phyloP scores from a whole-genome alignment of 352 stramenopile genomes.

The Aphanomyces euteiches region DNA sequence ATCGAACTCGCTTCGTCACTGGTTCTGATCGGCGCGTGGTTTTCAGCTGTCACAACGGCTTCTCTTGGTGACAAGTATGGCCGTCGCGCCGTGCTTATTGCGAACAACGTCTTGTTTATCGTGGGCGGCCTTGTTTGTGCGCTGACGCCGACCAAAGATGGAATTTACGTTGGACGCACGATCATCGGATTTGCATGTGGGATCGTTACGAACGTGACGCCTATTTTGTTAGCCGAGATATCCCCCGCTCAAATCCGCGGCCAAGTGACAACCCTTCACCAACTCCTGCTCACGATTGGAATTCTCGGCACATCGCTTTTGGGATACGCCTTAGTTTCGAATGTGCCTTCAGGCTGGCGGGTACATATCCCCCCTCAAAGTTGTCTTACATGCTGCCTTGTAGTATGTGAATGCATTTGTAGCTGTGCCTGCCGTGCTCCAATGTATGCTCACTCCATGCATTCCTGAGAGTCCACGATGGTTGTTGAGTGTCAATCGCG shows the following conservation, averaged over 20 bases:
- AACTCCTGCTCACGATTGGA: constrained; percentile 83
- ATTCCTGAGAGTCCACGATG: constrained; percentile 87
- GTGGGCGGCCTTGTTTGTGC: constrained; percentile 51
- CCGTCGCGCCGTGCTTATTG: constrained; percentile 61
- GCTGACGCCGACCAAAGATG: constrained; percentile 51
- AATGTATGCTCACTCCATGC: constrained; percentile 50
- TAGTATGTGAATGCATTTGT: constrained; percentile 71
- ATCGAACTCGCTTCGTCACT: constrained; percentile 72
- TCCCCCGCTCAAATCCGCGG: constrained; percentile 54
- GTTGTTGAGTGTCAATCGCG: constrained; percentile 73
- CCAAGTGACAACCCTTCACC: constrained; percentile 83
- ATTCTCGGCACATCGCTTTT: constrained; percentile 75
- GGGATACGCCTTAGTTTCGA: constrained; percentile 69
- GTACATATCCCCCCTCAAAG: constrained; percentile 31
- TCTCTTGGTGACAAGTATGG: constrained; percentile 52
- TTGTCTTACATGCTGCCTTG: neutral
- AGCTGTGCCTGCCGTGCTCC: constrained; percentile 55
- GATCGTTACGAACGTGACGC: constrained; percentile 76
- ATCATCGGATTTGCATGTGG: constrained; percentile 65
- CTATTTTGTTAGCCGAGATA: constrained; percentile 82
- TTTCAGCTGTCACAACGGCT: constrained; percentile 57
- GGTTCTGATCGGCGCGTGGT: constrained; percentile 62
- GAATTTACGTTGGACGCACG: constrained; percentile 59
- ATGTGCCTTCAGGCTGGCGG: constrained; percentile 80
- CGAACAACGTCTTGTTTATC: constrained; percentile 74